Base-by-base conservation (phyloP, 1,284 basidiomycete species). In the Pseudozyma pruni region DNA sequence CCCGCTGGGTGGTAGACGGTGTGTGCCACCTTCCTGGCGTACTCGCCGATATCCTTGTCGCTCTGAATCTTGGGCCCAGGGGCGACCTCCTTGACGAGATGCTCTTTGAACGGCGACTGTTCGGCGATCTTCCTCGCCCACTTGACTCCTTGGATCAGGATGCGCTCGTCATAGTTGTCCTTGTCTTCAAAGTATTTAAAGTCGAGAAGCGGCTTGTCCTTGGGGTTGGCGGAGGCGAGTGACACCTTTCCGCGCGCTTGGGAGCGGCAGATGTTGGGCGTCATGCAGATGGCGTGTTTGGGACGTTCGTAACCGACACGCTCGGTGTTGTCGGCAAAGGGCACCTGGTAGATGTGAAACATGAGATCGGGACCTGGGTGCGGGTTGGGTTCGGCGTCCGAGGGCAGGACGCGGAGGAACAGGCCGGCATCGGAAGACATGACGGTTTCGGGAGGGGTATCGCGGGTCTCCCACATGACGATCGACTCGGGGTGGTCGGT, bases 61-160 rank as follows among this genome's bases (percentile, higher is more conserved):
- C 70, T 57, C 50, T 78, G 74, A 27, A 81, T 63, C n/a, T 47
- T 38, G 31, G 82, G 80, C 9, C 82, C 82, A 1, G 82, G 82
- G 4, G 82, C 82, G 8, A 83, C 58, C 48, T 83, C 82, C 80
- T 89, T 77, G 58, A 83, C 59, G 4, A 83, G 62, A 51, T 82
- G 81, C 48, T 78, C 57, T 38, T 75, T 75, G 74, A 87, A 84
- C 0, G 86, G 86, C 39, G 84, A 82, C 8, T 83, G 83, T 13
- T 85, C 57, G 0, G 83, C 80, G 34, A 88, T 79, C 40, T 80
- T 83, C 17, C 86, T 78, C 4, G 83, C 82, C 62, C 85, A 86
- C 66, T 88, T 88, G 66, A 87, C 78, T 20, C 84, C 83, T 69
- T 88, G 86, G 20, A 87, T 79, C 47, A 87, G 74, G 11, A 86